Evolutionary conservation across 805 yeast genomes (phyloP), one percentile per base, ranked within the genome.

Genomic region (Danielozyma ontarioensis): DNA sequence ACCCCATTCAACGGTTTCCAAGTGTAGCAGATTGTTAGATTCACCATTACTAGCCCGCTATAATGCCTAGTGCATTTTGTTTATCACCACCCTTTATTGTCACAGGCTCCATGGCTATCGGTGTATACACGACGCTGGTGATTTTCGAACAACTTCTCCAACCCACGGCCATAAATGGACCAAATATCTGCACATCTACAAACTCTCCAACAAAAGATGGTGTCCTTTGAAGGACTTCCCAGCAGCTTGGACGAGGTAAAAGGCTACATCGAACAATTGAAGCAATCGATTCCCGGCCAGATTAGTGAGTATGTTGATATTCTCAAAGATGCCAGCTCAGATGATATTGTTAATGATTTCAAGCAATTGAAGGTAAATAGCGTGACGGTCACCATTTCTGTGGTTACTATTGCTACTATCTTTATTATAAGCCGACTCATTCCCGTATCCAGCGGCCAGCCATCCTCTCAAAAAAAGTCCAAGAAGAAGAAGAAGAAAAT

Each of bases 401-500:
- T 25, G 6, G 16, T n/a, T n/a, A 25, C 27, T 5, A 5, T 25
- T 8, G 27, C 27, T 11, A 14, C 27, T 14, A 25, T 25, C 27
- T 7, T 25, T 13, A 6, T 25, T 13, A n/a, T 25, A 8, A 14
- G 16, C 12, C 27, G 27, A n/a, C 12, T 25, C 8, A 13, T 25
- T 11, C 16, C 16, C 14, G 12, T 26, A 29, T 5, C 29, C 37
- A 6, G 44, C 44, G 33, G 41, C 35, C 25, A 23, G 27, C 19
- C 34, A 6, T 6, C 22, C 6, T 6, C 6, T 10, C 22, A 19
- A 10, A 19, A 46, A 36, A 44, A 48, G 37, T n/a, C n/a, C n/a
- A 49, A 51, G 39, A 46, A 47, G 42, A 51, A 53, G 42, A 62
- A 59, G 51, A 63, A 62, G 57, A 63, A 55, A 47, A 44, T 52